These are phyloP conservation scores for Tylopilus sp. DNA, from an alignment of 768 basidiomycete species.

Conservation along the genomic window DNA sequence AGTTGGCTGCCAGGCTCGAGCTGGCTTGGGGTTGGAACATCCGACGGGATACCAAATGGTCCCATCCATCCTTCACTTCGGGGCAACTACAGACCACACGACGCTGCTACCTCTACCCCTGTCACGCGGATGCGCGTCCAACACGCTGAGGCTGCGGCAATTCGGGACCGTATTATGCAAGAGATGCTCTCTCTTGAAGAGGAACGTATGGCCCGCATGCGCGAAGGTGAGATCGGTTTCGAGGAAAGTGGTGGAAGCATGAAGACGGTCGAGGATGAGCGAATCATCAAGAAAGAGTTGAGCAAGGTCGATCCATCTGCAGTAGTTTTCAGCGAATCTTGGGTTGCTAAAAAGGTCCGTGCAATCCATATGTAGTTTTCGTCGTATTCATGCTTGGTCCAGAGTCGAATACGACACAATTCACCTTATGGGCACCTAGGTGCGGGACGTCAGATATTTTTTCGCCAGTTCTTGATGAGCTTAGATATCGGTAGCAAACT, in stretches of 20 bases:
- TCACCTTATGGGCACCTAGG: slow-evolving; percentile 97
- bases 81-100: slow-evolving; percentile 21
- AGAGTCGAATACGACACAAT: slow-evolving; percentile 83
- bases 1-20: slow-evolving; percentile 56
- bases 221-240: slow-evolving; percentile 63
- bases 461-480: slow-evolving; percentile 3
- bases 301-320: slow-evolving; percentile 96
- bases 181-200: slow-evolving; percentile 98
- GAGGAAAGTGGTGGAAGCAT: slow-evolving; percentile 42
- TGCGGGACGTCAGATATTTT: slow-evolving; percentile 29
- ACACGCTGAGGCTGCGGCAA: slow-evolving; percentile 80
- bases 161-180: slow-evolving; percentile 94
- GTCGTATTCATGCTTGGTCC: slow-evolving; percentile 1
- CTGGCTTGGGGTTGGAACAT: slow-evolving; percentile 38
- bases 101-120: slow-evolving; percentile 29
- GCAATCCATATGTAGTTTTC: background rate
- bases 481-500: slow-evolving; percentile 47
- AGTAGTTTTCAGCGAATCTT: slow-evolving; percentile 92
- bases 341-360: slow-evolving; percentile 85
- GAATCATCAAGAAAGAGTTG: slow-evolving; percentile 87
- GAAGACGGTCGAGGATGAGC: slow-evolving; percentile 85
- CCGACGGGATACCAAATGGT: slow-evolving; percentile 22
- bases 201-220: slow-evolving; percentile 93
- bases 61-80: slow-evolving; percentile 32
- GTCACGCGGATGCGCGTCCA: slow-evolving; percentile 69